These are phyloP conservation scores for Salix koriyanagi DNA, from an alignment of 345 rosid species.

Conservation along the genomic window DNA sequence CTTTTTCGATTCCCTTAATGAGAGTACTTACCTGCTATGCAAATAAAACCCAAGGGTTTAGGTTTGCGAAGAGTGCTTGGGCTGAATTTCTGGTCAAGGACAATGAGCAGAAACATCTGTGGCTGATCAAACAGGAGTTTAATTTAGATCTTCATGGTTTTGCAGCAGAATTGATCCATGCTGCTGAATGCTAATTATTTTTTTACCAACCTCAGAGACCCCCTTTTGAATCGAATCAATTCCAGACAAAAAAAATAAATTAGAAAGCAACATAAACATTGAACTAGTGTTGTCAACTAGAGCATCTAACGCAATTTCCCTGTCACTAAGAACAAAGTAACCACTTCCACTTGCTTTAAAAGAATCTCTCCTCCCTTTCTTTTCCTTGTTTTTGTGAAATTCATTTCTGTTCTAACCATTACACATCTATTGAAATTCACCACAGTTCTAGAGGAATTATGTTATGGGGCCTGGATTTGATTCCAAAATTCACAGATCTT, in stretches of 20 bases:
- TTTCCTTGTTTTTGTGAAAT: background rate
- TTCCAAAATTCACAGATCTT: background rate
- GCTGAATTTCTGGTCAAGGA: no score
- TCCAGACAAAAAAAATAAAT: background rate
- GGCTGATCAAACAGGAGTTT: background rate
- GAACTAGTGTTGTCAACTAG: background rate
- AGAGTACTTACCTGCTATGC: no score
- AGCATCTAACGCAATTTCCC: slow-evolving; percentile 13
- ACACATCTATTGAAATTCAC: background rate
- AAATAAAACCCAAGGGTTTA: no score
- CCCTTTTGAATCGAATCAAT: slow-evolving; percentile 4
- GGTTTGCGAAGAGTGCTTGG: no score
- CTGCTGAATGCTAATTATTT: background rate
- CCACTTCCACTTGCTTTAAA: background rate
- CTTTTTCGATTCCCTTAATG: no score
- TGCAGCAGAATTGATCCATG: background rate
- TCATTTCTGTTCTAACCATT: background rate
- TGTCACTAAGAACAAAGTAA: background rate
- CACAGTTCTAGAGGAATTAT: background rate
- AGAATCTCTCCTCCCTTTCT: background rate
- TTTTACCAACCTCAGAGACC: background rate
- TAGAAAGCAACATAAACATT: background rate
- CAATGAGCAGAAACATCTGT: background rate
- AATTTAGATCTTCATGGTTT: no score
- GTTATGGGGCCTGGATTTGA: background rate